Conservation (phyloP, 164 flowering plant genomes). For the Warburgia ugandensis region DNA sequence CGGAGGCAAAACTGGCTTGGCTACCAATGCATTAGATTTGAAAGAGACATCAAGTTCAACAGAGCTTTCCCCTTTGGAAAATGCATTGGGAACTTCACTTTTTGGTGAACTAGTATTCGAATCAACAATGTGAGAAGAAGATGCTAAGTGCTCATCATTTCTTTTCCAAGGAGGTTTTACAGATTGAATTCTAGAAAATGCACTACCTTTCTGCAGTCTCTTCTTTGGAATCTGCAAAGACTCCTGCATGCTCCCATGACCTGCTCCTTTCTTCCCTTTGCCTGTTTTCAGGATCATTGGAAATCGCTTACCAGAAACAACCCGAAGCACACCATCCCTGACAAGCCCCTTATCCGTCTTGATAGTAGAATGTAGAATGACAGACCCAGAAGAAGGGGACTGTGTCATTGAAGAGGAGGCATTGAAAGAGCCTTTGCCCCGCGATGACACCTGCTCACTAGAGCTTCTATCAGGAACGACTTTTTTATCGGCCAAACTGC, state of each 20-base stretch:
- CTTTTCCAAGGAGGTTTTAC: slow-evolving; percentile 27
- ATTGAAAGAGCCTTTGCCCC: too few species aligned
- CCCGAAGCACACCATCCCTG: neutral
- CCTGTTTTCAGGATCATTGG: neutral
- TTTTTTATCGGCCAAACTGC: too few species aligned
- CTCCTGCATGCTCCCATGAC: too few species aligned
- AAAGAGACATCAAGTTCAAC: slow-evolving; percentile 79
- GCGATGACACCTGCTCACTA: too few species aligned
- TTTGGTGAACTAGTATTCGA: slow-evolving; percentile 18
- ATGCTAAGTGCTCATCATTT: slow-evolving; percentile 17
- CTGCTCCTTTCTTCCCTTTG: neutral
- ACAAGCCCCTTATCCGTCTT: too few species aligned
- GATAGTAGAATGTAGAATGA: too few species aligned
- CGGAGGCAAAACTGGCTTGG: slow-evolving; percentile 46
- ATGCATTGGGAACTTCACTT: slow-evolving; percentile 22
- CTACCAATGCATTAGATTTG: slow-evolving; percentile 68
- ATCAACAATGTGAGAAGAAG: slow-evolving; percentile 16
- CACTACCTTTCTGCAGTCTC: slow-evolving; percentile 52
- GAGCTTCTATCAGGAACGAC: too few species aligned
- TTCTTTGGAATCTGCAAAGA: too few species aligned
- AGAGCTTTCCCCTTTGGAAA: too few species aligned
- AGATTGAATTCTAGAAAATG: slow-evolving; percentile 46
- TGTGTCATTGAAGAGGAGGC: too few species aligned
- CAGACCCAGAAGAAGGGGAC: too few species aligned
- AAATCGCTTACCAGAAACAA: neutral